Evolutionary conservation across 2,329 filamentous ascomycete genomes (phyloP).

Genomic region (Incumbomyces delicatus): DNA sequence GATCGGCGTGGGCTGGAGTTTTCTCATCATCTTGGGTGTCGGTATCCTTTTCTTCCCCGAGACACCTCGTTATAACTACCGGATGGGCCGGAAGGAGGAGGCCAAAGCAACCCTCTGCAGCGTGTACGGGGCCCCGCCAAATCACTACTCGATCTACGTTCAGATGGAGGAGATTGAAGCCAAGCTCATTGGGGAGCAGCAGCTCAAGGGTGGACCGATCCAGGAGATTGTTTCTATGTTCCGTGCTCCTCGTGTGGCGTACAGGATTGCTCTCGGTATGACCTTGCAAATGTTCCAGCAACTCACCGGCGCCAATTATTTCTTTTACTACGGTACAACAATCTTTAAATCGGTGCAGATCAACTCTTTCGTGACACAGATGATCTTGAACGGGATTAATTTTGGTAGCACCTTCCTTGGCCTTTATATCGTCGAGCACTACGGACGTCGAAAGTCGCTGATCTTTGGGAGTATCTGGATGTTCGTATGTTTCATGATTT

Average conservation of each 20-base stretch:
- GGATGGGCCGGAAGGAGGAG: conserved; percentile 42
- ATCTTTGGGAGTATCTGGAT: conserved; percentile 60
- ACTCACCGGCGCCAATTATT: conserved; percentile 37
- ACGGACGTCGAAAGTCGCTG: conserved; percentile 58
- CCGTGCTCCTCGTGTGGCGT: conserved; percentile 36
- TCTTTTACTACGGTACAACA: conserved; percentile 10
- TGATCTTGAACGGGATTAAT: conserved; percentile 60
- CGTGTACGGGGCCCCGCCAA: conserved; percentile 44
- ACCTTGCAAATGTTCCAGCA: conserved; percentile 40
- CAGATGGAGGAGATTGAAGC: conserved; percentile 33
- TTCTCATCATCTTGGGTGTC: conserved; percentile 42
- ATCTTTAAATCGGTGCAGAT: conserved; percentile 27
- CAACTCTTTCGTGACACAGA: conserved; percentile 46
- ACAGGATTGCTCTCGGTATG: conserved; percentile 35
- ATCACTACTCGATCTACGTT: conserved; percentile 43
- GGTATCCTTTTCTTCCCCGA: conserved; percentile 49
- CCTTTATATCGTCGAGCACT: conserved; percentile 58
- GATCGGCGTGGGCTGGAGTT: conserved; percentile 50
- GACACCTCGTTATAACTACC: conserved; percentile 49
- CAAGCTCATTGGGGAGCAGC: conserved; percentile 37
- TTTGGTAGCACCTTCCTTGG: conserved; percentile 50
- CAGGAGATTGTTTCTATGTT: conserved; percentile 35
- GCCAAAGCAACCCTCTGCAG: conserved; percentile 44
- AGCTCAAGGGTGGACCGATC: conserved; percentile 36
- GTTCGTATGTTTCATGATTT: conserved; percentile 54